phyloP scores from a whole-genome alignment of 139 green algal genomes.

The Klebsormidium nitens region DNA sequence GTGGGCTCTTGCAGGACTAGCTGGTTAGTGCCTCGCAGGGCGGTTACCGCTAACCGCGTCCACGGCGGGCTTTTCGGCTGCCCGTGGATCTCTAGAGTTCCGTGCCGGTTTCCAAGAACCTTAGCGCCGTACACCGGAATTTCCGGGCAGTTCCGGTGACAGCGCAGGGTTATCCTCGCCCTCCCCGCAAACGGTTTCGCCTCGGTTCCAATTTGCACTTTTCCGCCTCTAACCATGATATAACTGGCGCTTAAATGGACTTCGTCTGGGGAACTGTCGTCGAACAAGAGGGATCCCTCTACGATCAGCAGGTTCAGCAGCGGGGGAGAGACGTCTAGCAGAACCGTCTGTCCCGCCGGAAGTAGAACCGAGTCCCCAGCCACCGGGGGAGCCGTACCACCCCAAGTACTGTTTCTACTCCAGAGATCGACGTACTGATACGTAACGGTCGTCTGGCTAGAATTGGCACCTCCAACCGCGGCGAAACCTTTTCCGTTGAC shows the following conservation, averaged over 20 bases:
- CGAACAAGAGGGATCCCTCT: slow-evolving; percentile 55
- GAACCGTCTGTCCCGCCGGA: slow-evolving; percentile 37
- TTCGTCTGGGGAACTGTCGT: slow-evolving; percentile 22
- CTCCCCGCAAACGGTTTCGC: slow-evolving; percentile 37
- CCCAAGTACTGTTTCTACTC: slow-evolving; percentile 56
- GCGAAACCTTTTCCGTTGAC: neutral
- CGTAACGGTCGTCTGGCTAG: neutral
- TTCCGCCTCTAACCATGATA: slow-evolving; percentile 55
- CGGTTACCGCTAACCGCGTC: slow-evolving; percentile 50
- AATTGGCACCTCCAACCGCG: too few relatives aligned
- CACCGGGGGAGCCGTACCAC: slow-evolving; percentile 43
- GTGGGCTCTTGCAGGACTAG: slow-evolving; percentile 43
- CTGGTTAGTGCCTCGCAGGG: slow-evolving; percentile 25
- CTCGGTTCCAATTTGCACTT: slow-evolving; percentile 46
- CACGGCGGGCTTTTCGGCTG: slow-evolving; percentile 52
- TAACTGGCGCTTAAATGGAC: slow-evolving; percentile 47
- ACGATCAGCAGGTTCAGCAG: slow-evolving; percentile 44
- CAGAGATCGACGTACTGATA: slow-evolving; percentile 47
- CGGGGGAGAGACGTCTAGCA: slow-evolving; percentile 58
- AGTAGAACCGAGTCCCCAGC: slow-evolving; percentile 30
- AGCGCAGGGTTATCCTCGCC: slow-evolving; percentile 59
- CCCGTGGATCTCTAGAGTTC: slow-evolving; percentile 51
- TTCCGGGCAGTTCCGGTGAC: slow-evolving; percentile 42
- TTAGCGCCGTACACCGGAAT: slow-evolving; percentile 66
- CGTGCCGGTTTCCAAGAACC: slow-evolving; percentile 51